Conservation (phyloP, 2,329 filamentous ascomycete genomes). For the Aspergillus fumigatiaffinis region DNA sequence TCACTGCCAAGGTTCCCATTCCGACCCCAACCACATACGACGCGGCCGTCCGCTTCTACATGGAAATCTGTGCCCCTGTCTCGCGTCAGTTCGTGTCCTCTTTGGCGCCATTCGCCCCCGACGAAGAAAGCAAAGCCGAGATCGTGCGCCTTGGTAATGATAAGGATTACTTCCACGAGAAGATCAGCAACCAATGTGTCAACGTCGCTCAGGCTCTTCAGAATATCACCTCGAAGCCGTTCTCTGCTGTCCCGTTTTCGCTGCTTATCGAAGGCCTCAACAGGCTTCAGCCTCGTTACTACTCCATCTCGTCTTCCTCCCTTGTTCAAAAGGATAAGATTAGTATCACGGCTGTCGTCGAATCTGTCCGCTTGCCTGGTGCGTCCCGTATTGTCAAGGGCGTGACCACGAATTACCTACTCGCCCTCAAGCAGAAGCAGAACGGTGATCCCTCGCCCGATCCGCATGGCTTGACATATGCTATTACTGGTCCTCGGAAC, state of each 20-base stretch:
- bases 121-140: slow-evolving; percentile 78
- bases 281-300: slow-evolving; percentile 97
- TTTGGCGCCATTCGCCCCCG: slow-evolving; percentile 83
- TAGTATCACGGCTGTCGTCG: slow-evolving; percentile 90
- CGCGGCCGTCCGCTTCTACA: slow-evolving; percentile 86
- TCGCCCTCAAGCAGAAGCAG: slow-evolving; percentile 95
- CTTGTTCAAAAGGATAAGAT: slow-evolving; percentile 91
- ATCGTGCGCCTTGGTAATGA: slow-evolving; percentile 85
- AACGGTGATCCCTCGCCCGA: slow-evolving; percentile 78
- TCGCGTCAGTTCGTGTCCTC: slow-evolving; percentile 92
- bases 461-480: slow-evolving; percentile 79
- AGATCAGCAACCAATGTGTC: slow-evolving; percentile 74
- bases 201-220: slow-evolving; percentile 87
- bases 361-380: slow-evolving; percentile 73
- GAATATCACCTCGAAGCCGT: slow-evolving; percentile 68
- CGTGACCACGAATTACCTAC: slow-evolving; percentile 93
- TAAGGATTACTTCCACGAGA: slow-evolving; percentile 91
- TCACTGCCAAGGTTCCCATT: slow-evolving; percentile 95
- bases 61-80: slow-evolving; percentile 92
- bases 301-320: slow-evolving; percentile 98
- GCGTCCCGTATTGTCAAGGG: slow-evolving; percentile 79
- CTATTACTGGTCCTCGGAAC: slow-evolving; percentile 84
- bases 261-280: slow-evolving; percentile 88
- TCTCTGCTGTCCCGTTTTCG: slow-evolving; percentile 86
- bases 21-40: slow-evolving; percentile 96